phyloP scores from a whole-genome alignment of 2,329 filamentous ascomycete species.

The Hymenoscyphus albidus region DNA sequence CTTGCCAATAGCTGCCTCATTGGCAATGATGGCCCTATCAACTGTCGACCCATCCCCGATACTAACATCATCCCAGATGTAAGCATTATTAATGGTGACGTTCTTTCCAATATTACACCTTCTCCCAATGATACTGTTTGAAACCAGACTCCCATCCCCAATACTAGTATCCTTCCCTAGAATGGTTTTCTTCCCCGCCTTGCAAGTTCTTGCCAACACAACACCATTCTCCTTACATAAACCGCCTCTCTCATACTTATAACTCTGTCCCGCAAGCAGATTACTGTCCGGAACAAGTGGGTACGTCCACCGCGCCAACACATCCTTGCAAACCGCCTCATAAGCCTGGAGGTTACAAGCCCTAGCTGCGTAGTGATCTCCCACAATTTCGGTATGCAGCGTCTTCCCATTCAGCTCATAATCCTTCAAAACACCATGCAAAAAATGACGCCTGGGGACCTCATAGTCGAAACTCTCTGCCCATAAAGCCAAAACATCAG shows the following conservation, averaged over 20 bases:
- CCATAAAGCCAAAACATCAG: constrained; percentile 91
- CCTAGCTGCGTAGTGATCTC: constrained; percentile 79
- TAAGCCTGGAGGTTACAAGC: constrained; percentile 86
- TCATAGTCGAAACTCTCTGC: constrained; percentile 98
- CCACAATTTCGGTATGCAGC: constrained; percentile 85
- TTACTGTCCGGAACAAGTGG: constrained; percentile 89
- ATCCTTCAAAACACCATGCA: constrained; percentile 91
- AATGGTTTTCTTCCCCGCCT: constrained; percentile 65
- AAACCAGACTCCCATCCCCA: constrained; percentile 66
- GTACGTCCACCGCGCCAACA: constrained; percentile 83
- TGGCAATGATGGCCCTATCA: constrained; percentile 70
- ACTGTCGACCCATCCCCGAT: constrained; percentile 73
- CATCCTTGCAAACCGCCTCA: constrained; percentile 80
- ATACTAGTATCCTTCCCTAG: constrained; percentile 74
- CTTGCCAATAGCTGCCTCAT: constrained; percentile 66
- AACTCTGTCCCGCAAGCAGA: constrained; percentile 71
- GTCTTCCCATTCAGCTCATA: constrained; percentile 96
- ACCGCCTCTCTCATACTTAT: constrained; percentile 64
- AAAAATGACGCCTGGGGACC: constrained; percentile 78
- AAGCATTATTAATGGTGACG: constrained; percentile 73
- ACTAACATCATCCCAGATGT: constrained; percentile 80
- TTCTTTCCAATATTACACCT: constrained; percentile 84
- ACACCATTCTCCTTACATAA: constrained; percentile 79
- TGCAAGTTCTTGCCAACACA: constrained; percentile 66
- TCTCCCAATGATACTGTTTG: constrained; percentile 76